phyloP scores from a whole-genome alignment of 768 basidiomycete species.

The Pleurotus eryngii region DNA sequence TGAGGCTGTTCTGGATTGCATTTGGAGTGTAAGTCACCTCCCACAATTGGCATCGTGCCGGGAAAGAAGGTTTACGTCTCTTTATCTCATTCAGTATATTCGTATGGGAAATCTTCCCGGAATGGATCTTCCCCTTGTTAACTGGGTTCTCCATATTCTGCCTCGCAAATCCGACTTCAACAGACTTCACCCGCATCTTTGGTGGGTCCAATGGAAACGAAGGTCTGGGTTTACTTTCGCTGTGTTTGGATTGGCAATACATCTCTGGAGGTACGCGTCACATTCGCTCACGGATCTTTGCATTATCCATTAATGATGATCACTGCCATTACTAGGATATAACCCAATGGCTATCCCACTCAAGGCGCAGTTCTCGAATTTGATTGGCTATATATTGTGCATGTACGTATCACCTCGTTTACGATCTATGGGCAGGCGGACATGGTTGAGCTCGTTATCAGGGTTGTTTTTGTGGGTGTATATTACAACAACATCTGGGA shows the following conservation, averaged over 20 bases:
- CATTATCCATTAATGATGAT: neutral
- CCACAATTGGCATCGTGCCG: slow-evolving; percentile 16
- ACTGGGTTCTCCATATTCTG: slow-evolving; percentile 58
- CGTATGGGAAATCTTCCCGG: slow-evolving; percentile 46
- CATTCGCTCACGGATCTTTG: neutral
- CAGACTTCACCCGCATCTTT: slow-evolving; percentile 53
- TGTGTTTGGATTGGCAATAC: slow-evolving; percentile 66
- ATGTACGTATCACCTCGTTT: slow-evolving; percentile 29
- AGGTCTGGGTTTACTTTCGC: slow-evolving; percentile 54
- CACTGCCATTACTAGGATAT: slow-evolving; percentile 13
- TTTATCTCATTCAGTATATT: slow-evolving; percentile 31
- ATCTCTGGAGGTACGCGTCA: slow-evolving; percentile 36
- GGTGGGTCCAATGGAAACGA: slow-evolving; percentile 67
- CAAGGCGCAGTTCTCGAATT: slow-evolving; percentile 43
- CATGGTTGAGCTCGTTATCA: slow-evolving; percentile 7
- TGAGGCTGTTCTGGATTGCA: slow-evolving; percentile 49
- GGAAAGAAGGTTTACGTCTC: no score
- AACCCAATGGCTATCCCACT: slow-evolving; percentile 55
- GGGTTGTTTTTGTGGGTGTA: slow-evolving; percentile 44
- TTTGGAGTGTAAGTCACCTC: slow-evolving; percentile 29
- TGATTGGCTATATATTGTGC: slow-evolving; percentile 49
- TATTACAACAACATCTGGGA: slow-evolving; percentile 57
- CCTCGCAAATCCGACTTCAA: slow-evolving; percentile 43
- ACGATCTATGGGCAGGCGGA: neutral
- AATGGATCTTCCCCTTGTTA: slow-evolving; percentile 60